These are phyloP conservation scores for Herpomyces periplanetae DNA, from an alignment of 2,329 filamentous ascomycete species.

Conservation along the genomic window DNA sequence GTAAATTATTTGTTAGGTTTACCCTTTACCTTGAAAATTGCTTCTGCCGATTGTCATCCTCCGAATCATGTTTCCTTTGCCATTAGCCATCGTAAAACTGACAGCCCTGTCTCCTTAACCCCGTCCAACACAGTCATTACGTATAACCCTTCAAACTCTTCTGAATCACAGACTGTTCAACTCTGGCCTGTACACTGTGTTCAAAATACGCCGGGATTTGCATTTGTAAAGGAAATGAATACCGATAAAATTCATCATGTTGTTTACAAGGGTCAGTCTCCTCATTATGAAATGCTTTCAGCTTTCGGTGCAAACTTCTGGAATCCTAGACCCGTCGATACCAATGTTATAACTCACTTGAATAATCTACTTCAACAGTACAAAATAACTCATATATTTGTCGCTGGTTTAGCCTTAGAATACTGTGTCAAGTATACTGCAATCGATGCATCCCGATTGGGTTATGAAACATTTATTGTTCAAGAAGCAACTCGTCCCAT, in stretches of 20 bases:
- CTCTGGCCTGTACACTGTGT: conserved; percentile 83
- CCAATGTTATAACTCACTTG: conserved; percentile 16
- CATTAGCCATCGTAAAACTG: conserved; percentile 22
- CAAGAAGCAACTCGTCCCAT: conserved; percentile 41
- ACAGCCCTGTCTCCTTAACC: conserved; percentile 25
- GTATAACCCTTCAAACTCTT: conserved; percentile 20
- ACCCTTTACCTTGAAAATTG: conserved; percentile 31
- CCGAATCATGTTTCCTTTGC: conserved; percentile 54
- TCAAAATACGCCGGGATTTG: conserved; percentile 26
- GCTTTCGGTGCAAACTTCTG: conserved; percentile 49
- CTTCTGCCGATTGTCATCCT: conserved; percentile 80
- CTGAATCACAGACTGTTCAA: conserved; percentile 20
- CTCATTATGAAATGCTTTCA: conserved; percentile 60
- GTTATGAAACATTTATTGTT: conserved; percentile 35
- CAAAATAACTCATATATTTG: conserved; percentile 34
- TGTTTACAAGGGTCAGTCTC: conserved; percentile 36
- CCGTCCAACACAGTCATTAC: conserved; percentile 14
- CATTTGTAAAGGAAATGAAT: conserved; percentile 31
- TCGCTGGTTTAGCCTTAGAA: conserved; percentile 53
- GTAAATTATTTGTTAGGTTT: conserved; percentile 35
- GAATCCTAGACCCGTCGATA: conserved; percentile 15
- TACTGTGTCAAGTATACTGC: conserved; percentile 61
- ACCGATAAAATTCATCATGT: conserved; percentile 17
- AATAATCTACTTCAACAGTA: conserved; percentile 14
- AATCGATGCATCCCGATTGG: conserved; percentile 29